These are phyloP conservation scores for Sarocladium strictum DNA, from an alignment of 2,329 filamentous ascomycete species.

Conservation along the genomic window DNA sequence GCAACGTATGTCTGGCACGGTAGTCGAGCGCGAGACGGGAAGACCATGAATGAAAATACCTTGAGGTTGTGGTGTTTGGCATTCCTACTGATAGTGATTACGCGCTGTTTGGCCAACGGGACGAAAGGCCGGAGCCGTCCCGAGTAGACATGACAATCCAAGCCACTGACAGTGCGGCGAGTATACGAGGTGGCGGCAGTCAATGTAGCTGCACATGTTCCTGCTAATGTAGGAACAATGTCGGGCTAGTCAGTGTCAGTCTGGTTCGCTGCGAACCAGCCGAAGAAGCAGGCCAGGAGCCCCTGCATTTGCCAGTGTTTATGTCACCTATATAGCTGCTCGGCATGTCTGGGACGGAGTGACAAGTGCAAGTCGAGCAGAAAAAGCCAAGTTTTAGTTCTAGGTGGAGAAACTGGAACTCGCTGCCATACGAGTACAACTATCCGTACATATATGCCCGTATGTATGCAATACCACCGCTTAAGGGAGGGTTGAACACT, in stretches of 20 bases:
- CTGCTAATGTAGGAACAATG: background rate
- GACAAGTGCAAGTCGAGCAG: background rate
- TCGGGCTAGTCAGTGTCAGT: background rate
- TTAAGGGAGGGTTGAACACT: too few species aligned
- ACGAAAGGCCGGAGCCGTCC: conserved; percentile 1
- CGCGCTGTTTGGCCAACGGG: background rate
- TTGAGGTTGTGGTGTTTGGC: background rate
- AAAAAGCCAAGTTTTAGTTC: conserved; percentile 6
- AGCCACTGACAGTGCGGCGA: background rate
- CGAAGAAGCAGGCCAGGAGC: background rate
- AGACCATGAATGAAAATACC: background rate
- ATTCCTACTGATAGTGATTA: background rate
- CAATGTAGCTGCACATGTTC: background rate
- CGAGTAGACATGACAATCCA: background rate
- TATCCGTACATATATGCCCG: background rate
- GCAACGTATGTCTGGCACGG: too few species aligned
- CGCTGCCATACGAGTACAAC: background rate
- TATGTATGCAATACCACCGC: background rate
- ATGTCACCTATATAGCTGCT: background rate
- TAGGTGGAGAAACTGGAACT: background rate
- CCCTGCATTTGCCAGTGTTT: background rate
- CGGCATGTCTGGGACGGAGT: background rate
- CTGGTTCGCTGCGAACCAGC: background rate
- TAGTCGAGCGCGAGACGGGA: background rate
- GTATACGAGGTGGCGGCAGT: background rate